Conservation (phyloP, 345 rosid genomes). For the Murraya koenigii region DNA sequence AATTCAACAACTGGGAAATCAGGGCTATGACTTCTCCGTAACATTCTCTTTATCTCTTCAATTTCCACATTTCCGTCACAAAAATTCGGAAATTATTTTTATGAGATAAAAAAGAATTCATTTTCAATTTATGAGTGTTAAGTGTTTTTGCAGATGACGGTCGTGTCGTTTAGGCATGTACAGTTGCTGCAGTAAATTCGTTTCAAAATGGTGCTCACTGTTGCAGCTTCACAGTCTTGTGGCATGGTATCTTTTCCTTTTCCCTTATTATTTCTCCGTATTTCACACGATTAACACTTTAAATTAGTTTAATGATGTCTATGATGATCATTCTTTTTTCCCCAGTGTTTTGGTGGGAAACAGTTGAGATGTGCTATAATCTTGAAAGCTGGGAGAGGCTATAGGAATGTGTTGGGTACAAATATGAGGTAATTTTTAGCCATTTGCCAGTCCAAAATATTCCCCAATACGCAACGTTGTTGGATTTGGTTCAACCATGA, state of each 20-base stretch:
- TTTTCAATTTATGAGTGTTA: no score
- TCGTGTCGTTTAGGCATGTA: constrained; percentile 11
- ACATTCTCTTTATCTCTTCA: not conserved
- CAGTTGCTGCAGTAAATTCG: not conserved
- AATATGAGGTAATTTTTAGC: constrained; percentile 36
- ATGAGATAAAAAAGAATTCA: not conserved
- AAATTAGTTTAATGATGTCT: not conserved
- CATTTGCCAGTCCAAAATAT: not conserved
- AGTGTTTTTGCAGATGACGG: no score
- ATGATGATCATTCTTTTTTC: not conserved
- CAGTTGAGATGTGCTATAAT: constrained; percentile 36
- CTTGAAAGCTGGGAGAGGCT: constrained; percentile 40
- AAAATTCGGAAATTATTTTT: not conserved
- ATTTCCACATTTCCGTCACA: not conserved
- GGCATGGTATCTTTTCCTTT: constrained; percentile 7
- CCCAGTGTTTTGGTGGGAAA: constrained; percentile 45
- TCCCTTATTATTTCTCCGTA: not conserved
- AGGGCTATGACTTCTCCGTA: not conserved
- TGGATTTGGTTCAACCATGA: not conserved
- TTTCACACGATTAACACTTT: not conserved
- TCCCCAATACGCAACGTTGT: not conserved
- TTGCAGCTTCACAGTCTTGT: constrained; percentile 18
- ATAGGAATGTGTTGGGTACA: constrained; percentile 36
- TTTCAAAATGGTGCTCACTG: constrained; percentile 13
- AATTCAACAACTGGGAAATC: not conserved